These are phyloP conservation scores for Pulveroboletus sp. DNA, from an alignment of 768 basidiomycete species.

Conservation along the genomic window DNA sequence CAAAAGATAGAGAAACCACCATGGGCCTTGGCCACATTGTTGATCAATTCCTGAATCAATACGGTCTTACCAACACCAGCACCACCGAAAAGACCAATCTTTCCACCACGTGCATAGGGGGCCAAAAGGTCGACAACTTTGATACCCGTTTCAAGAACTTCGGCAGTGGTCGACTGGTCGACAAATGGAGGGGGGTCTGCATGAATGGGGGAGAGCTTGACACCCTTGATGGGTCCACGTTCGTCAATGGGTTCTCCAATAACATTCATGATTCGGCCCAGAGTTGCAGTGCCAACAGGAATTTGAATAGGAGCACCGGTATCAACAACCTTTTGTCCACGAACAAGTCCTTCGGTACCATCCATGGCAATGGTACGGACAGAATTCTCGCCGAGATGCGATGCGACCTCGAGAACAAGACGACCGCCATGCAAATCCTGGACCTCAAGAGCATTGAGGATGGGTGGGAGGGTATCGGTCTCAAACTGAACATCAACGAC, in stretches of 20 bases:
- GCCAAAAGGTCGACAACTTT: slow-evolving; percentile 99
- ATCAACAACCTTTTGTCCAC: slow-evolving; percentile 95
- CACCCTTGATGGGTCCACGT: slow-evolving; percentile 97
- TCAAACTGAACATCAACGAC: slow-evolving; percentile 99
- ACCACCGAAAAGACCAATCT: slow-evolving; percentile 99
- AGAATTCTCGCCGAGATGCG: slow-evolving; percentile 98
- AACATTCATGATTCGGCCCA: slow-evolving; percentile 99
- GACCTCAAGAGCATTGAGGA: slow-evolving; percentile 98
- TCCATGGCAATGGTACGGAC: slow-evolving; percentile 99
- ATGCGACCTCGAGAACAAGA: slow-evolving; percentile 98
- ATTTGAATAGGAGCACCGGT: slow-evolving; percentile 96
- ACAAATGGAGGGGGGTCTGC: slow-evolving; percentile 96
- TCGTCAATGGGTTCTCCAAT: slow-evolving; percentile 99
- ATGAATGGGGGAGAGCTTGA: slow-evolving; percentile 89
- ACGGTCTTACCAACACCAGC: slow-evolving; percentile 99
- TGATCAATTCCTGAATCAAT: slow-evolving; percentile 98
- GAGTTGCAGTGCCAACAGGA: slow-evolving; percentile 89
- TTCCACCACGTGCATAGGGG: slow-evolving; percentile 99
- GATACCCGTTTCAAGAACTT: slow-evolving; percentile 99
- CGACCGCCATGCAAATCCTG: slow-evolving; percentile 91
- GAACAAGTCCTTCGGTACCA: slow-evolving; percentile 99
- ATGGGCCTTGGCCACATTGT: slow-evolving; percentile 99
- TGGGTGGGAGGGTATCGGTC: slow-evolving; percentile 83
- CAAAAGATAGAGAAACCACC: slow-evolving; percentile 99
- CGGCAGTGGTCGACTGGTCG: slow-evolving; percentile 97